Evolutionary conservation across 768 basidiomycete genomes (phyloP), one percentile per base, ranked within the genome.

Genomic region (Pisolithus sp.): DNA sequence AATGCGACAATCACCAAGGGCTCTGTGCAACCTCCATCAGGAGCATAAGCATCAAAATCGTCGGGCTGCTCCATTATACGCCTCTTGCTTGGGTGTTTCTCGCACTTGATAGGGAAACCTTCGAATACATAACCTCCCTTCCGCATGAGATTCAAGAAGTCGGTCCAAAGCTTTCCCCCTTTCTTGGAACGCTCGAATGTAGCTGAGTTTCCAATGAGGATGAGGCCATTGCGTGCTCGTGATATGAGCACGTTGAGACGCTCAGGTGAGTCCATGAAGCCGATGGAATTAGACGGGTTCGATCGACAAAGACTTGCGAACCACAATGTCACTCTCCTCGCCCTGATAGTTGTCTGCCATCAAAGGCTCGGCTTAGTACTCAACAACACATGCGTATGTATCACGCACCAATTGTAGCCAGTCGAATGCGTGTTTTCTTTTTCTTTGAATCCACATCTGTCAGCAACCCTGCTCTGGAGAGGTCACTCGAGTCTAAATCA

Each of bases 221-320:
- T 80, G 15, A 85, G 67, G 0, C 75, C 81, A 58, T 86, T 67
- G 0, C 85, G 76, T 15, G 85, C 82, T 15, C 86, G 78, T 4
- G 85, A 87, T 17, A 88, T 69, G 0, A 88, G 69, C 7, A 88
- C 85, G 49, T 85, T 88, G 23, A 87, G 68, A 20, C 85, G 78
- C 62, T 87, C 83, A 0, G 82, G 78, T 3, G 85, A 74, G 31
- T 66, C 76, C 84, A 88, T 85, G 67, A 88, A 87, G 0, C 86
- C 85, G 21, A 87, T 86, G 49, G 81, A 76, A 46, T 73, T 59
- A 0, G 64, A 51, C 0, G 67, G 5, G 52, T 88, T 86, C 55
- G 83, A 85, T 46, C 85, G 66, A 0, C 81, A 83, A 28, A 88
- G 63, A 10, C 77, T 80, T 5, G 74, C 72, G n/a, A 31, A 88